Base-by-base conservation (phyloP, 1,139 yeast genomes). In the Protomyces inundatus region DNA sequence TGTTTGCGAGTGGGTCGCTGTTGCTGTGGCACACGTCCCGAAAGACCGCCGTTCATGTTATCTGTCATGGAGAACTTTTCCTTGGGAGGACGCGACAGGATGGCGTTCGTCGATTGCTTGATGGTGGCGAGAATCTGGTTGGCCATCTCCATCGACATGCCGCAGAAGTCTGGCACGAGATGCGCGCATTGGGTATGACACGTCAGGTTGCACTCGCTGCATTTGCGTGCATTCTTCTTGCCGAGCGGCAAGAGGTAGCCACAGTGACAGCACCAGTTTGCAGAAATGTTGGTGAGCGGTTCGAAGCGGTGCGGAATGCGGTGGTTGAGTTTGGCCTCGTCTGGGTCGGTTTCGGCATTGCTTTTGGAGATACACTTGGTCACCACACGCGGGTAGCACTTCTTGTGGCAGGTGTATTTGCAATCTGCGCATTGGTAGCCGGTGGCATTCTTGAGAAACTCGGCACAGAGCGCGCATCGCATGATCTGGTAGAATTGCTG, bases 231-330 rank as follows among this genome's bases (percentile, higher is more conserved):
- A 72, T 88, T 90, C 76, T 90, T 90, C 72, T 86, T 85, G 64
- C 98, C 97, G 86, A 97, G 86, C 4, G 98, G 98, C 68, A 93
- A 80, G 64, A 93, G 85, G 73, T 90, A 90, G 67, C 98, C 98
- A 81, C 98, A 93, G 73, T 93, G 98, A 72, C 98, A 93, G 77
- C 98, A 93, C 98, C 98, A 93, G 73, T 91, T 91, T 4, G 98
- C 95, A 71, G 97, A 95, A 77, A 91, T 87, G 73, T 93, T 93
- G 30, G 95, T 83, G 37, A 86, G 83, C 33, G 95, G 91, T 69
- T 89, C 97, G 74, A 91, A 91, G 73, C 97, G 84, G 74, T 93
- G 98, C 50, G 98, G 98, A 70, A 93, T 93, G 70, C 96, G 88
- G 74, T 93, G 98, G 72, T 93, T 93, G 75, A 93, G 83, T 75